Percentiles rank a stretch among this genome's conserved stretches.
phyloP scores from a whole-genome alignment of 257 asterid genomes.

The Asclepias syriaca region DNA sequence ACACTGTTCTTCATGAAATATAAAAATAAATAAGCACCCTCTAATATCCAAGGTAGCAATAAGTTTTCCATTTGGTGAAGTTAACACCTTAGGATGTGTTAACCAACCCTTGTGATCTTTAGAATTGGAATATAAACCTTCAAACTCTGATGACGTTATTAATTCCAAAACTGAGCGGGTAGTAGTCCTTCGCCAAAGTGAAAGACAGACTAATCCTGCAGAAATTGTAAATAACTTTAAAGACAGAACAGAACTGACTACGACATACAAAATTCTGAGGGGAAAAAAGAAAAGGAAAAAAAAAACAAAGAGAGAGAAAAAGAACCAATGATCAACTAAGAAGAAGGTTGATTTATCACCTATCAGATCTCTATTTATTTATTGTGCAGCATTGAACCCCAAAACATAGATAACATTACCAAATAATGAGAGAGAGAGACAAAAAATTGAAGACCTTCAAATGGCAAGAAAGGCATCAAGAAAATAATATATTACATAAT shows the following conservation, averaged over 20 bases:
- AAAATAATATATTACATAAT: neutral
- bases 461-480: neutral
- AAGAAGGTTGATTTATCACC: neutral
- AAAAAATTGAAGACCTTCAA: neutral
- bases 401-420: neutral
- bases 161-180: slow-evolving; percentile 48
- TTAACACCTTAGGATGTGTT: slow-evolving; percentile 66
- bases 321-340: slow-evolving; percentile 3
- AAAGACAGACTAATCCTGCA: slow-evolving; percentile 57
- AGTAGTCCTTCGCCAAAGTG: slow-evolving; percentile 62
- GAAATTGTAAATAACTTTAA: slow-evolving; percentile 14
- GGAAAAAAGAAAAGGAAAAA: too few relatives aligned
- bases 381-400: neutral
- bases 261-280: neutral
- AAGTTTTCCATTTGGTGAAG: slow-evolving; percentile 63
- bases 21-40: slow-evolving; percentile 63
- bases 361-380: neutral
- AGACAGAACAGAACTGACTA: slow-evolving; percentile 1
- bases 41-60: slow-evolving; percentile 66
- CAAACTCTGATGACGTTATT: slow-evolving; percentile 43
- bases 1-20: slow-evolving; percentile 50
- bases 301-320: neutral
- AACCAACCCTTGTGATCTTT: slow-evolving; percentile 39
- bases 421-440: neutral
- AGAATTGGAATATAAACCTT: slow-evolving; percentile 52